Percentiles rank a stretch among this genome's conserved stretches.
phyloP scores from a whole-genome alignment of 495 filamentous ascomycete genomes.

The Ascobolus immersus region DNA sequence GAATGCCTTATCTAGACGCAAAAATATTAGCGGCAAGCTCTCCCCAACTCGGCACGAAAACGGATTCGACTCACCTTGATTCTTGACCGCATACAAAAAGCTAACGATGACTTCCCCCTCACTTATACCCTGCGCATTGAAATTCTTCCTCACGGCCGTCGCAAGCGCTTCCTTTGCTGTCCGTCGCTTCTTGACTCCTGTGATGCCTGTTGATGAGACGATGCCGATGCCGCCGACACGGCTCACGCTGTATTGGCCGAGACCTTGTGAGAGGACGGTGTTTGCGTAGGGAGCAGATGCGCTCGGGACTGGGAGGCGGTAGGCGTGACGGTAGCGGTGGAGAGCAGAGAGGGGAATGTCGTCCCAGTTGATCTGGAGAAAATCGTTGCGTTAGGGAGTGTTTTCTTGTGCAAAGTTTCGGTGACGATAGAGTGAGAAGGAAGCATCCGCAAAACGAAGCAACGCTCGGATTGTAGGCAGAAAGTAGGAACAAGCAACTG shows the following conservation, averaged over 20 bases:
- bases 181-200: constrained; percentile 37
- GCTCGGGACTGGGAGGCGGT: constrained; percentile 8
- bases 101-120: constrained; percentile 76
- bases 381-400: not conserved
- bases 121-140: constrained; percentile 58
- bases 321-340: constrained; percentile 13
- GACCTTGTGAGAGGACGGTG: constrained; percentile 12
- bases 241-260: constrained; percentile 10
- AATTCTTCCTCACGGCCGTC: constrained; percentile 64
- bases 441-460: too few species aligned
- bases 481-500: not conserved
- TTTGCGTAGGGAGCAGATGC: constrained; percentile 11
- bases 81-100: constrained; percentile 57
- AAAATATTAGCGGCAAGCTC: constrained; percentile 2
- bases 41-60: not conserved
- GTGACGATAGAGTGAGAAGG: not conserved
- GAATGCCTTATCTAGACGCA: constrained; percentile 12
- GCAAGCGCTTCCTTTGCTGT: constrained; percentile 36
- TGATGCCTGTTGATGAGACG: constrained; percentile 33
- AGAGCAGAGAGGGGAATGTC: constrained; percentile 12
- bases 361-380: constrained; percentile 12
- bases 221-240: constrained; percentile 28
- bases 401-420: constrained; percentile 6
- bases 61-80: constrained; percentile 25
- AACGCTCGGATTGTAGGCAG: not conserved